These are phyloP conservation scores for Canavalia gladiata DNA, from an alignment of 306 rosid genomes.

Conservation along the genomic window DNA sequence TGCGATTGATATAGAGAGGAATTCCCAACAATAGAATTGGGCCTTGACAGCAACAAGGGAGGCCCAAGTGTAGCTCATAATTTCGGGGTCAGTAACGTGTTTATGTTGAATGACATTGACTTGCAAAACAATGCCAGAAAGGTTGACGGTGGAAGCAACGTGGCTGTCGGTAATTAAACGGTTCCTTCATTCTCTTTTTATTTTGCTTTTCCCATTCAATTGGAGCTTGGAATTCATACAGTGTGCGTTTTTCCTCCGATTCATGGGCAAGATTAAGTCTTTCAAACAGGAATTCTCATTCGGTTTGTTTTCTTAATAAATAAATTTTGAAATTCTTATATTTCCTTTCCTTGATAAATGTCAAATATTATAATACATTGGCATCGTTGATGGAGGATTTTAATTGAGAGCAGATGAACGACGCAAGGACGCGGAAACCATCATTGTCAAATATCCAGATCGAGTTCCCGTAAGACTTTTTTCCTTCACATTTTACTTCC, in stretches of 20 bases:
- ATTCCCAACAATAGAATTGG: no score
- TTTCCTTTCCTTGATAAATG: background rate
- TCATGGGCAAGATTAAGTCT: conserved; percentile 52
- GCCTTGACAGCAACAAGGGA: no score
- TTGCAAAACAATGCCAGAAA: conserved; percentile 36
- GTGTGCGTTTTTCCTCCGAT: background rate
- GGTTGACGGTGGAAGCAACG: conserved; percentile 48
- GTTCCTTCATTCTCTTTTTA: background rate
- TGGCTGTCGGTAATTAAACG: background rate
- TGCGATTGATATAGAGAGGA: no score
- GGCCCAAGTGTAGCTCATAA: background rate
- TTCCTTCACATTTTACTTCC: background rate
- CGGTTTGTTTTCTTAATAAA: conserved; percentile 38
- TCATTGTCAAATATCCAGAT: conserved; percentile 59
- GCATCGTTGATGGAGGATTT: conserved; percentile 31
- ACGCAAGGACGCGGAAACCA: conserved; percentile 51
- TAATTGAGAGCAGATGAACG: conserved; percentile 52
- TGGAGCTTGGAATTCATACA: background rate
- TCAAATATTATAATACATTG: background rate
- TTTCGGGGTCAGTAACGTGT: conserved; percentile 25
- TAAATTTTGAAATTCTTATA: background rate
- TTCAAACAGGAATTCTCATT: conserved; percentile 56
- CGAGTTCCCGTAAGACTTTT: conserved; percentile 47
- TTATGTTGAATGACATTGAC: conserved; percentile 38
- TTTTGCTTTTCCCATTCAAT: background rate